phyloP scores from a whole-genome alignment of 257 asterid genomes.

The Solanum chiquidenum region DNA sequence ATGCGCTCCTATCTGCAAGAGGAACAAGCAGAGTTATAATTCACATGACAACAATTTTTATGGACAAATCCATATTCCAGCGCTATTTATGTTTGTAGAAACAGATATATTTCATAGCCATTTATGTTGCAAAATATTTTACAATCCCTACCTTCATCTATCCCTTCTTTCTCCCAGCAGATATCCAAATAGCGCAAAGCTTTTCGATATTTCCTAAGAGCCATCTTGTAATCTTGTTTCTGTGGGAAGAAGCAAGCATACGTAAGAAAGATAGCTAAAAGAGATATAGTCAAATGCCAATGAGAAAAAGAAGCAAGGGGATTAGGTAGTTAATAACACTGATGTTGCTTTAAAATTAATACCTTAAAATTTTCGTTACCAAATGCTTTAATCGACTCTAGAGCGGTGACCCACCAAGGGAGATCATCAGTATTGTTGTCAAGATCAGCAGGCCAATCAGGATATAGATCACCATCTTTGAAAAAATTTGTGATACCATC shows the following conservation, averaged over 20 bases:
- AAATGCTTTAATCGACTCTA: slow-evolving; percentile 57
- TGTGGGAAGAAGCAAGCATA: slow-evolving; percentile 16
- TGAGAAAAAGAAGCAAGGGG: not conserved
- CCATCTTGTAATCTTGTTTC: slow-evolving; percentile 98
- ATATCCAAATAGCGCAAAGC: slow-evolving; percentile 90
- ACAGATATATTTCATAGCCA: not conserved
- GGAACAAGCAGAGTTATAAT: not conserved
- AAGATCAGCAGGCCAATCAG: slow-evolving; percentile 94
- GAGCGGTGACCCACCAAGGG: slow-evolving; percentile 84
- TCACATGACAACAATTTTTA: not conserved
- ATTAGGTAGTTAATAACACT: not conserved
- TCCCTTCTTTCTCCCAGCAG: slow-evolving; percentile 98
- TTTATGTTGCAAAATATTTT: not conserved
- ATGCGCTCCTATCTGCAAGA: slow-evolving; percentile 47
- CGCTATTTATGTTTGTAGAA: not conserved
- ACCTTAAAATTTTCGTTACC: slow-evolving; percentile 95
- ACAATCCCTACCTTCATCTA: slow-evolving; percentile 56
- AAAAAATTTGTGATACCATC: slow-evolving; percentile 71
- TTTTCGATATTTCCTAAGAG: slow-evolving; percentile 86
- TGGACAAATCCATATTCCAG: not conserved
- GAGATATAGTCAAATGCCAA: not conserved
- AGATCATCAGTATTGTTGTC: slow-evolving; percentile 54
- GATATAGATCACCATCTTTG: slow-evolving; percentile 76
- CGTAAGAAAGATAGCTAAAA: not conserved
- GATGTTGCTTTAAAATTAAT: not conserved